Evolutionary conservation across 371 early-diverging fungal genomes (phyloP).

Genomic region (Polyrhizophydium stewartii): DNA sequence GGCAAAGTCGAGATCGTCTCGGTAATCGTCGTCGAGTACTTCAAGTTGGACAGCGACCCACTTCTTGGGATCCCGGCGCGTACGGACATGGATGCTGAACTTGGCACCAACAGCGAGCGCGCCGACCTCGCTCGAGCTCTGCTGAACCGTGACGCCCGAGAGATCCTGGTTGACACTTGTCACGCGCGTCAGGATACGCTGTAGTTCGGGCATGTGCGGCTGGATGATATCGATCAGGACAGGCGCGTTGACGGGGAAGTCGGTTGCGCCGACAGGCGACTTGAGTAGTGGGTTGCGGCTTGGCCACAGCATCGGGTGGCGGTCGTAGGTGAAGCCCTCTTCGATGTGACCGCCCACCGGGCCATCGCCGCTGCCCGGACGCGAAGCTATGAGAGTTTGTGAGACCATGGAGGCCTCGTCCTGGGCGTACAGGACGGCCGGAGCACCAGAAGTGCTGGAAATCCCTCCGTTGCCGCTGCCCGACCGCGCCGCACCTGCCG

Average conservation of each 20-base stretch:
- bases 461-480: neutral
- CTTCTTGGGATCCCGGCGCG: conserved; percentile 18
- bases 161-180: conserved; percentile 40
- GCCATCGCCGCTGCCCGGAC: neutral
- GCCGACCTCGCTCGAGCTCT: conserved; percentile 18
- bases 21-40: conserved; percentile 50
- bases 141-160: conserved; percentile 42
- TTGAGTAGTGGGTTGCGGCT: conserved; percentile 33
- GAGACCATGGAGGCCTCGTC: neutral
- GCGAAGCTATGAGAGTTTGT: neutral
- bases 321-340: conserved; percentile 26
- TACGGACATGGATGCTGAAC: conserved; percentile 45
- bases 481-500: neutral
- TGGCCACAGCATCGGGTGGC: conserved; percentile 42
- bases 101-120: conserved; percentile 38
- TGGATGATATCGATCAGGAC: conserved; percentile 52
- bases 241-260: conserved; percentile 49
- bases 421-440: neutral
- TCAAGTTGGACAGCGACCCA: conserved; percentile 51
- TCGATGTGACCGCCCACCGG: conserved; percentile 4
- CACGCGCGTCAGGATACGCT: conserved; percentile 40
- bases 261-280: conserved; percentile 16
- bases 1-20: conserved; percentile 22
- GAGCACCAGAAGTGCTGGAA: neutral
- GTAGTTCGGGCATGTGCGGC: conserved; percentile 35